These are phyloP conservation scores for Xylariaceae sp. DNA, from an alignment of 2,329 filamentous ascomycete genomes.

Conservation along the genomic window DNA sequence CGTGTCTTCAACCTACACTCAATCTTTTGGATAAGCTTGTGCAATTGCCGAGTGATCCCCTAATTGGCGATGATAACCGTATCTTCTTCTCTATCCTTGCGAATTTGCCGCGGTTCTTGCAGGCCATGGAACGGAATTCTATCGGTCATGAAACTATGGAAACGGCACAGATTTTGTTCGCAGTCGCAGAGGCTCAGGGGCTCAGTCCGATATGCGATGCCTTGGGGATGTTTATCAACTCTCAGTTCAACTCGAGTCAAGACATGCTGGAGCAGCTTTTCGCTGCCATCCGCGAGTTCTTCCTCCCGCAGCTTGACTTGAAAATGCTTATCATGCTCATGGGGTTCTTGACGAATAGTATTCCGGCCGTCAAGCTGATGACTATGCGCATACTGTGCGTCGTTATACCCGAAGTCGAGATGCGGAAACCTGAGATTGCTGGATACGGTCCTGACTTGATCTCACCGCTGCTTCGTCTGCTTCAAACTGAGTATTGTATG, in stretches of 20 bases:
- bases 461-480: slow-evolving; percentile 78
- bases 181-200: slow-evolving; percentile 68
- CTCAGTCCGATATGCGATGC: slow-evolving; percentile 62
- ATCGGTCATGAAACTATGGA: slow-evolving; percentile 52
- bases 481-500: slow-evolving; percentile 92
- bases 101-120: slow-evolving; percentile 82
- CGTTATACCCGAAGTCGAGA: slow-evolving; percentile 84
- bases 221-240: slow-evolving; percentile 64
- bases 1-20: slow-evolving; percentile 73
- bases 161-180: slow-evolving; percentile 64
- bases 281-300: slow-evolving; percentile 67
- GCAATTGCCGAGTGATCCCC: slow-evolving; percentile 67
- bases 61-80: slow-evolving; percentile 77
- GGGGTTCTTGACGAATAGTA: slow-evolving; percentile 82
- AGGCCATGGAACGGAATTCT: slow-evolving; percentile 64
- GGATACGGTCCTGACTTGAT: slow-evolving; percentile 92
- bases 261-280: slow-evolving; percentile 75
- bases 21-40: slow-evolving; percentile 73
- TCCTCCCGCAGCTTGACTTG: slow-evolving; percentile 78
- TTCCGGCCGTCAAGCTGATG: slow-evolving; percentile 85
- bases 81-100: slow-evolving; percentile 82
- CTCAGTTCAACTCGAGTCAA: slow-evolving; percentile 59
- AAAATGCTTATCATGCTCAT: slow-evolving; percentile 84
- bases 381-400: slow-evolving; percentile 85
- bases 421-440: slow-evolving; percentile 84